Evolutionary conservation across 768 basidiomycete species (phyloP).

Genomic region (Kwoniella sp.): DNA sequence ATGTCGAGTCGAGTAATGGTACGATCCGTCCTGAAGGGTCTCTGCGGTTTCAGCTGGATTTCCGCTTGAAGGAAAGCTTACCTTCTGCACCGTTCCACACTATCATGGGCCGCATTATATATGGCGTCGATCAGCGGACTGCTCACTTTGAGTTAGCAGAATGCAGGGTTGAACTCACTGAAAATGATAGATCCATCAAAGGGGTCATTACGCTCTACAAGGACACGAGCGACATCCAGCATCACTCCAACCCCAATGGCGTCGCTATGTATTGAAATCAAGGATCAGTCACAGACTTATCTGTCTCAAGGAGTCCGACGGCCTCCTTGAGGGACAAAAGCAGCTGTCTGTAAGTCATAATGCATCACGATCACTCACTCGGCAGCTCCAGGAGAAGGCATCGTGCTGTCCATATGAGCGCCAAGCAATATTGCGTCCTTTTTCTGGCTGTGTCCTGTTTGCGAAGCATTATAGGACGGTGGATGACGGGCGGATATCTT

Average conservation of each 20-base stretch:
- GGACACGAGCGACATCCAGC: constrained; percentile 82
- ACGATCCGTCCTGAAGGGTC: constrained; percentile 89
- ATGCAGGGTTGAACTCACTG: constrained; percentile 61
- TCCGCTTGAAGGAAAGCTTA: constrained; percentile 4
- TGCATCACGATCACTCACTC: constrained; percentile 49
- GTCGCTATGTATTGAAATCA: constrained; percentile 63
- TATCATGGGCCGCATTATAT: constrained; percentile 46
- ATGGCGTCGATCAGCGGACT: background rate
- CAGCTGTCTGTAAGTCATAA: too few relatives aligned
- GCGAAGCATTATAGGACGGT: constrained; percentile 62
- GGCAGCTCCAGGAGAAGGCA: constrained; percentile 70
- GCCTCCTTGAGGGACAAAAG: background rate
- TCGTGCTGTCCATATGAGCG: constrained; percentile 82
- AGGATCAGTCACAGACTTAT: background rate
- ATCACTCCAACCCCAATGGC: constrained; percentile 85
- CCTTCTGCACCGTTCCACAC: constrained; percentile 91
- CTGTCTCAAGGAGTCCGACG: background rate
- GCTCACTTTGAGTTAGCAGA: background rate
- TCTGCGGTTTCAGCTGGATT: constrained; percentile 59
- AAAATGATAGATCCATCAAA: constrained; percentile 81
- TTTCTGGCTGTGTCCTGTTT: constrained; percentile 65
- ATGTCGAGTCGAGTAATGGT: constrained; percentile 90
- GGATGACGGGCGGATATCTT: constrained; percentile 65
- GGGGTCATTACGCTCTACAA: constrained; percentile 68
- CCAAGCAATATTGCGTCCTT: constrained; percentile 83